Evolutionary conservation across 2,329 filamentous ascomycete species (phyloP), one percentile per base, ranked within the genome.

Genomic region (Neonectria punicea): DNA sequence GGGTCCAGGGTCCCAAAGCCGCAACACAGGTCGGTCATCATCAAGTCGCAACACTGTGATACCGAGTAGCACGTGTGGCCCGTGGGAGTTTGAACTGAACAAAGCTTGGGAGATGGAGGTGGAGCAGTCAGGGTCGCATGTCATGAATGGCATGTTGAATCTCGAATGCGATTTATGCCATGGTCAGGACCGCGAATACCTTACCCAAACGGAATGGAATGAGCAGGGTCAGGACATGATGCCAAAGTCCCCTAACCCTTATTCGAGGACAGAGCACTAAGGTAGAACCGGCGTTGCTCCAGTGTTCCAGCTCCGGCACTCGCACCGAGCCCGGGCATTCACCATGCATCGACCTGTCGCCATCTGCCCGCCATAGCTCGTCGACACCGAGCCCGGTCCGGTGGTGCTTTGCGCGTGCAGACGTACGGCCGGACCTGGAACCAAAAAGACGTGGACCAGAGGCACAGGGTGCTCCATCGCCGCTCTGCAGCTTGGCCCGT

Each of bases 191-290:
- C 30, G 28, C 55, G 56, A 59, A 59, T 51, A 53, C 39, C 49
- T 60, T 60, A 60, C 57, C 49, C 39, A 47, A 60, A 1, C 6
- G 9, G 30, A 10, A 30, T 30, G 5, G 25, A 53, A 16, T 22
- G 28, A 53, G 49, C 39, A 46, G 57, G 49, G 34, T 20, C 49
- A 34, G 30, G 11, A 51, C 10, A 47, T 41, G 39, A 20, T n/a
- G 25, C 16, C 36, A 44, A 64, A 59, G 56, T 59, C 44, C 55
- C 61, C 61, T 60, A 64, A 56, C 56, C 50, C 61, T 59, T 46
- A 59, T 59, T 50, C 55, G 44, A 60, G 56, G 34, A 55, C 30
- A 32, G 10, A 36, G 16, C n/a, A 43, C 39, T 18, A 22, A 22
- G 22, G 22, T 3, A 18, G n/a, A 41, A 6, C 25, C 30, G 39